Evolutionary conservation across 1,284 basidiomycete species (phyloP), one percentile per base, ranked within the genome.

Genomic region (Inonotus obliquus): DNA sequence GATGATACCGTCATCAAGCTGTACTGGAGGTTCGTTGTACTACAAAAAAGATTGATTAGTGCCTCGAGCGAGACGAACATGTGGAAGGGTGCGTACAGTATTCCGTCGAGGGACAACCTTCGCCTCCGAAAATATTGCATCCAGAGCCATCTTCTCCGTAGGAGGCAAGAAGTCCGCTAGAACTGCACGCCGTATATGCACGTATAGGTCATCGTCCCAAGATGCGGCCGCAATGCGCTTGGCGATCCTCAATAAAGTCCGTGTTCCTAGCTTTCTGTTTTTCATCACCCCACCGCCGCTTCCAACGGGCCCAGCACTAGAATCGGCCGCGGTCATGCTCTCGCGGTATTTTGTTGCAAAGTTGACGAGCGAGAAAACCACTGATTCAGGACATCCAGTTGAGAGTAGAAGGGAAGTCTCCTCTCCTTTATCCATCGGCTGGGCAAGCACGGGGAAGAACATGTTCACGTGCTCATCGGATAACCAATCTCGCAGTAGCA

Each of bases 391-490:
- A 64, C 81, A 83, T 5, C 77, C 79, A 0, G 81, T 81, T 1
- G 73, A 70, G 17, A 68, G 62, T 9, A 84, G 76, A n/a, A 83
- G 70, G 5, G 67, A 63, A 0, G 67, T 63, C 68, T 84, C 85
- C 68, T 87, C 85, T 0, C 68, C 64, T 10, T 65, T 67, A 27
- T 76, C 74, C 85, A 87, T 87, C 1, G 85, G 83, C 66, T 81
- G 79, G 45, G 79, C 76, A 1, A 82, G 79, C 29, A 87, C 70
- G 7, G 84, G 71, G 70, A 86, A 82, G 76, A 87, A 86, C 83
- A 86, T 86, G 68, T 86, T 86, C 17, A 81, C 80, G 66, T 86
- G 82, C 68, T 87, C 85, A 63, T 81, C 79, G 0, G 78, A 76
- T 27, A 87, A 77, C 85, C 85, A 87, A 67, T 87, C 85, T 66